Percentiles rank a stretch among this genome's conserved stretches.
These are phyloP conservation scores for Pseudogymnoascus sp. DNA, from an alignment of 2,329 filamentous ascomycete genomes.

Conservation along the genomic window DNA sequence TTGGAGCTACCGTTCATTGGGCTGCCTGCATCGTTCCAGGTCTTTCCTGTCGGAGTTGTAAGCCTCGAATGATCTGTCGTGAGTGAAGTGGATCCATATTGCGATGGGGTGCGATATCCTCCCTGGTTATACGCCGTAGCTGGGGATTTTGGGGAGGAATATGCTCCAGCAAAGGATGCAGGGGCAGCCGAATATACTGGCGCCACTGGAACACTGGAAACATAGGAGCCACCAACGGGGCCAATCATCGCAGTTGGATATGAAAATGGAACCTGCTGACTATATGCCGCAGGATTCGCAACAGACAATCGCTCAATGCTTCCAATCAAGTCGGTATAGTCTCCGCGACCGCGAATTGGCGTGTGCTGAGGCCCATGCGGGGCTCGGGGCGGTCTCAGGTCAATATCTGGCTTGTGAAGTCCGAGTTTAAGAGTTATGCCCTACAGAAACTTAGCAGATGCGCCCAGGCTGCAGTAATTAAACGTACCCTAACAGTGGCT, in stretches of 20 bases:
- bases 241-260: conserved; percentile 11
- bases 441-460: background rate
- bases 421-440: conserved; percentile 5
- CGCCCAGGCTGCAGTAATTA: too few species aligned
- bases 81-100: background rate
- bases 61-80: background rate
- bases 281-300: background rate
- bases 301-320: conserved; percentile 9
- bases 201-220: background rate
- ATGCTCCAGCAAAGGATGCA: conserved; percentile 10
- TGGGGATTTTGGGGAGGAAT: conserved; percentile 7
- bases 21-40: conserved; percentile 3
- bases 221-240: conserved; percentile 14
- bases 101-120: background rate
- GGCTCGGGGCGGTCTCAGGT: background rate
- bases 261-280: conserved; percentile 3
- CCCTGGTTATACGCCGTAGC: background rate
- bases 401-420: conserved; percentile 12
- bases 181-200: background rate
- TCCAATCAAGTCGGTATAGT: conserved; percentile 8
- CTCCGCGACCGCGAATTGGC: conserved; percentile 5
- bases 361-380: background rate
- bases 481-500: conserved; percentile 22
- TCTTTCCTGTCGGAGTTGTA: background rate
- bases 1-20: background rate